Percentiles rank a stretch among this genome's conserved stretches.
Conservation (phyloP, 1,139 yeast genomes). For the Suhomyces kunorum region DNA sequence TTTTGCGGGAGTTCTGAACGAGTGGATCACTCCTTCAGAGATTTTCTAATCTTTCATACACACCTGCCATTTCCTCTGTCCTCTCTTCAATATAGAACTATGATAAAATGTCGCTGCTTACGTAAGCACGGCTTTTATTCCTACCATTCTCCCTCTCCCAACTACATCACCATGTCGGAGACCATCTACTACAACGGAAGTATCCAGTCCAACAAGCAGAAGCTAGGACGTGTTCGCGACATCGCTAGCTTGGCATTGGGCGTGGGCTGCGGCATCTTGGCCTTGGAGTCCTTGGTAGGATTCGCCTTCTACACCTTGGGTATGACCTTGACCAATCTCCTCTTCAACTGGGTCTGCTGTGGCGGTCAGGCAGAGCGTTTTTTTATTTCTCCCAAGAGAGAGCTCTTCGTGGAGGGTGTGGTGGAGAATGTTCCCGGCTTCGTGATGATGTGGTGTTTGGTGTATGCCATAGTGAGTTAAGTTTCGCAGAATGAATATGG, state of each 20-base stretch:
- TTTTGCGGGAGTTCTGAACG: too few species aligned
- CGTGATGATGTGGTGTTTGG: conserved; percentile 83
- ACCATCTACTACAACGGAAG: conserved; percentile 17
- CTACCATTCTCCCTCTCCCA: background rate
- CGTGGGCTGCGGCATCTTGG: conserved; percentile 68
- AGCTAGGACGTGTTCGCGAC: conserved; percentile 59
- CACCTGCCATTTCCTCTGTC: too few species aligned
- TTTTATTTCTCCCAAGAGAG: conserved; percentile 56
- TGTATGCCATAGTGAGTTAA: conserved; percentile 57
- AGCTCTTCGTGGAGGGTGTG: conserved; percentile 57
- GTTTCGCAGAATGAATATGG: background rate
- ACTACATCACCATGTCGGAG: conserved; percentile 10
- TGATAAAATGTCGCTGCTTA: background rate
- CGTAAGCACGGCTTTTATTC: background rate
- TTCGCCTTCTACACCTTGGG: conserved; percentile 58
- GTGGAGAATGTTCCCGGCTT: conserved; percentile 66
- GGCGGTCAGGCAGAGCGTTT: conserved; percentile 45
- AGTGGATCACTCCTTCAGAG: too few species aligned
- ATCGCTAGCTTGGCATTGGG: conserved; percentile 68
- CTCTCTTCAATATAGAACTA: too few species aligned
- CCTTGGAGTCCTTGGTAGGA: conserved; percentile 66
- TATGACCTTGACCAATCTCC: conserved; percentile 43
- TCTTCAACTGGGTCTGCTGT: conserved; percentile 46
- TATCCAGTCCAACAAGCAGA: conserved; percentile 39
- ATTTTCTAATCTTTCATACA: too few species aligned